Evolutionary conservation across 164 flowering plant genomes (phyloP).

Genomic region (Santalum album): DNA sequence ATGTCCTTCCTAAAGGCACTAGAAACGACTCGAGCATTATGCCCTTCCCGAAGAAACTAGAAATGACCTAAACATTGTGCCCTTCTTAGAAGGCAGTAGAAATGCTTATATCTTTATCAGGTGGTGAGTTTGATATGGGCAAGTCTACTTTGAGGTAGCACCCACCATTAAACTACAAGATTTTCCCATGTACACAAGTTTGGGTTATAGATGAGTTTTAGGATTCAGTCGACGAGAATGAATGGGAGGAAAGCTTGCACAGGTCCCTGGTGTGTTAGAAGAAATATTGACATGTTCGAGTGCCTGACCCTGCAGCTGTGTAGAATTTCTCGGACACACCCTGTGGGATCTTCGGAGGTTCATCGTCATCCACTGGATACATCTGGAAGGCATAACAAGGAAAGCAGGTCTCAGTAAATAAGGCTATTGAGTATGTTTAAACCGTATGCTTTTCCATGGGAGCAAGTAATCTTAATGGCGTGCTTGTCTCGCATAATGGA

Average conservation of each 20-base stretch:
- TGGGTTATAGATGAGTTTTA: slow-evolving; percentile 16
- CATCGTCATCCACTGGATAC: slow-evolving; percentile 31
- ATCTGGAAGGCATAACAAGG: slow-evolving; percentile 15
- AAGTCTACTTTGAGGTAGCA: background rate
- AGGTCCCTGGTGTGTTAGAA: slow-evolving; percentile 8
- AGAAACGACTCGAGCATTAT: too few species aligned
- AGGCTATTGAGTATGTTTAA: too few species aligned
- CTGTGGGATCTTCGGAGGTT: slow-evolving; percentile 8
- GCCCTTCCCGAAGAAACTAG: too few species aligned
- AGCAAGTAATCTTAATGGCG: too few species aligned
- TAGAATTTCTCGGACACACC: slow-evolving; percentile 29
- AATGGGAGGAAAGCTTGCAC: slow-evolving; percentile 7
- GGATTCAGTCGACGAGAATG: slow-evolving; percentile 30
- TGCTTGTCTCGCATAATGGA: too few species aligned
- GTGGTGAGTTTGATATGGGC: too few species aligned
- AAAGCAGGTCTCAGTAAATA: background rate
- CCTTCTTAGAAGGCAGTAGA: too few species aligned
- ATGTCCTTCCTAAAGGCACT: too few species aligned
- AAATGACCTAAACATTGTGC: too few species aligned
- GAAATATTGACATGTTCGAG: slow-evolving; percentile 25
- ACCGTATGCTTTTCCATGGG: too few species aligned
- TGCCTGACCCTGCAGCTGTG: slow-evolving; percentile 18
- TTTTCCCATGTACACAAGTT: slow-evolving; percentile 2
- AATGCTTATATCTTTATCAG: too few species aligned
- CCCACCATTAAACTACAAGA: too few species aligned